These are phyloP conservation scores for Tieghemostelium lacteum DNA, from an alignment of 78 protist species.

Conservation along the genomic window DNA sequence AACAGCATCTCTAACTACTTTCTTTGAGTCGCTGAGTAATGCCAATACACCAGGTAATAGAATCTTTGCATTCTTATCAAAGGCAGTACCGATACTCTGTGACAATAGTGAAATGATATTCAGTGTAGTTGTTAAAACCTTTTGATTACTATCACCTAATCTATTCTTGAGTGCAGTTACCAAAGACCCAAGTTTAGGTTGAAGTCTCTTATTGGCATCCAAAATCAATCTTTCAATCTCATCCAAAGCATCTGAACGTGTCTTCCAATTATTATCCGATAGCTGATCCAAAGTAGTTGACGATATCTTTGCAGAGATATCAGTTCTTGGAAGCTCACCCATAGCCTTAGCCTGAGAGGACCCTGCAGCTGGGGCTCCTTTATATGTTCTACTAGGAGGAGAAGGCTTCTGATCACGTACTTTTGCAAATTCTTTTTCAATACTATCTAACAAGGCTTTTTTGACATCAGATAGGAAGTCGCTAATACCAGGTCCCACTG, in stretches of 20 bases:
- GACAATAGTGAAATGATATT: conserved; percentile 29
- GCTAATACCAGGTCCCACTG: conserved; percentile 20
- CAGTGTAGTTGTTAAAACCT: conserved; percentile 40
- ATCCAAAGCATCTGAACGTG: conserved; percentile 63
- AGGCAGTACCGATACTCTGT: conserved; percentile 18
- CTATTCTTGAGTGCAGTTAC: conserved; percentile 20
- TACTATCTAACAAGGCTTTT: conserved; percentile 2
- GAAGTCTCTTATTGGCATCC: conserved; percentile 75
- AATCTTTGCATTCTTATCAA: conserved; percentile 55
- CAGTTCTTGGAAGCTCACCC: conserved; percentile 54
- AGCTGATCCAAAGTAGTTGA: conserved; percentile 4
- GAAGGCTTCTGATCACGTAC: conserved; percentile 29
- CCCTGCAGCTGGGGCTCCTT: conserved; percentile 19
- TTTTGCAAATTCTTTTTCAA: conserved; percentile 60
- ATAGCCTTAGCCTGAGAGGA: not conserved
- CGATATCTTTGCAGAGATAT: conserved; percentile 33
- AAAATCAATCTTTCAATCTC: conserved; percentile 33
- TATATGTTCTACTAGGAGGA: not conserved
- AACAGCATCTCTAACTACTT: conserved; percentile 49
- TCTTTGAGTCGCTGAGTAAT: conserved; percentile 31
- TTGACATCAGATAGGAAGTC: conserved; percentile 49
- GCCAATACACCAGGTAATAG: conserved; percentile 22
- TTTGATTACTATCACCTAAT: conserved; percentile 59
- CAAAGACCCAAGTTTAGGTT: conserved; percentile 53
- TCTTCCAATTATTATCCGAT: conserved; percentile 65